Percentiles rank a stretch among this genome's conserved stretches.
These are phyloP conservation scores for Simplicillium aogashimaense DNA, from an alignment of 2,329 filamentous ascomycete genomes.

Conservation along the genomic window DNA sequence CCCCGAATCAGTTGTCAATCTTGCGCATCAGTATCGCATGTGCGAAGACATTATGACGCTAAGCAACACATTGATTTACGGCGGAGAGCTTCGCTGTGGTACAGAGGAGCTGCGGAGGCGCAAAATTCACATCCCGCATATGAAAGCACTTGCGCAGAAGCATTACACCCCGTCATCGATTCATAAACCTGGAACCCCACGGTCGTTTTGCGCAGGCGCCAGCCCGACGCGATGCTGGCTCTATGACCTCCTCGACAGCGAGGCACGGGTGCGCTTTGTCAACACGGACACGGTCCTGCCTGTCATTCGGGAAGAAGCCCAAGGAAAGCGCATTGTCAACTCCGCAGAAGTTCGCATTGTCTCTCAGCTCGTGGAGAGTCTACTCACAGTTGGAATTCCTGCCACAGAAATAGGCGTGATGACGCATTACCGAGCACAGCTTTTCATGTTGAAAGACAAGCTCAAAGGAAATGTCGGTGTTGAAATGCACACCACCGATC, in stretches of 20 bases:
- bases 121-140: slow-evolving; percentile 58
- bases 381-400: slow-evolving; percentile 67
- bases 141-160: slow-evolving; percentile 47
- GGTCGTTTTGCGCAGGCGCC: slow-evolving; percentile 45
- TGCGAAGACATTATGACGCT: slow-evolving; percentile 93
- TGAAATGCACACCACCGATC: slow-evolving; percentile 94
- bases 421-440: slow-evolving; percentile 90
- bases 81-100: slow-evolving; percentile 83
- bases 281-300: slow-evolving; percentile 73
- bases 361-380: slow-evolving; percentile 67
- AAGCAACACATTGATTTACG: slow-evolving; percentile 87
- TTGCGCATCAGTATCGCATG: slow-evolving; percentile 98
- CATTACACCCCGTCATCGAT: slow-evolving; percentile 46
- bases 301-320: slow-evolving; percentile 57
- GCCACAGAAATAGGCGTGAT: slow-evolving; percentile 81
- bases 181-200: slow-evolving; percentile 26
- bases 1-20: slow-evolving; percentile 76
- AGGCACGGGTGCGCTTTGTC: slow-evolving; percentile 71
- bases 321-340: slow-evolving; percentile 83
- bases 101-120: slow-evolving; percentile 63
- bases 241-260: slow-evolving; percentile 56
- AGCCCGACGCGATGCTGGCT: slow-evolving; percentile 61
- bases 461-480: slow-evolving; percentile 54
- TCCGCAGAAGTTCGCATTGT: slow-evolving; percentile 69
- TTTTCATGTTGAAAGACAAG: slow-evolving; percentile 68